phyloP scores from a whole-genome alignment of 257 asterid genomes.

The Haberlea rhodopensis region DNA sequence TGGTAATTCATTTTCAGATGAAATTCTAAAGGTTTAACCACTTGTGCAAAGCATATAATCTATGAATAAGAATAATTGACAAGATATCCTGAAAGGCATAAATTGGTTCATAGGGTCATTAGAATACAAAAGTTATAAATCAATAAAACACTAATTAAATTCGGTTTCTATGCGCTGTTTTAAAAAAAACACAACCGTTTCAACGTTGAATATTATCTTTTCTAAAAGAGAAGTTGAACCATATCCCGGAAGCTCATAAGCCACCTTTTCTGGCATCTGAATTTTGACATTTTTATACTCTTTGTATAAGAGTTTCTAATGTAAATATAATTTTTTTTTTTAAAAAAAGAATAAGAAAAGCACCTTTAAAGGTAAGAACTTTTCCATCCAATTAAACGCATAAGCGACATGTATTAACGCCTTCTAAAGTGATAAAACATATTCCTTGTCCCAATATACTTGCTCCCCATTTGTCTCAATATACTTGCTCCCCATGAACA shows the following conservation, averaged over 20 bases:
- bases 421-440: background rate
- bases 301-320: background rate
- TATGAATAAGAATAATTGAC: background rate
- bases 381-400: background rate
- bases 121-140: background rate
- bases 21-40: background rate
- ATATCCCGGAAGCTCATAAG: background rate
- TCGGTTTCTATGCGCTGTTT: background rate
- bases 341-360: no score
- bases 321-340: no score
- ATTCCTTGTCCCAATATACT: no score
- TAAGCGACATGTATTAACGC: background rate
- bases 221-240: no score
- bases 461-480: background rate
- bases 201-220: background rate
- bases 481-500: background rate
- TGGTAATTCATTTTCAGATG: conserved; percentile 9
- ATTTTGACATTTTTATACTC: background rate
- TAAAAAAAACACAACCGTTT: background rate
- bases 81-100: background rate
- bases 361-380: background rate
- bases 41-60: background rate
- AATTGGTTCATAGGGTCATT: background rate
- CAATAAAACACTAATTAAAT: no score
- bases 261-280: background rate